These are phyloP conservation scores for Podochytrium sp. DNA, from an alignment of 192 early-diverging fungal species.

Conservation along the genomic window DNA sequence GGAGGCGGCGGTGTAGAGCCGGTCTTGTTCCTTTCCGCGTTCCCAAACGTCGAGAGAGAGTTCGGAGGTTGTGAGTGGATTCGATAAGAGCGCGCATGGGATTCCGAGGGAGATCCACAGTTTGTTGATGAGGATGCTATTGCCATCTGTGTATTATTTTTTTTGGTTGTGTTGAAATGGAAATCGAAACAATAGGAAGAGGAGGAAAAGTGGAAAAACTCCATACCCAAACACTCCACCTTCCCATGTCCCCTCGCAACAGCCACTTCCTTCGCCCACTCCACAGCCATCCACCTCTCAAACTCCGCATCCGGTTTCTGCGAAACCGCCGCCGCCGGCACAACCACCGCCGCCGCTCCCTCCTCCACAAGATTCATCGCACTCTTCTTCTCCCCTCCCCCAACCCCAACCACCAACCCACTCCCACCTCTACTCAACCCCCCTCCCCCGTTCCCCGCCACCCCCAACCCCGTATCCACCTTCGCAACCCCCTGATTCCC, in stretches of 20 bases:
- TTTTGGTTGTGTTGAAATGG: background rate
- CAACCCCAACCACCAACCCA: background rate
- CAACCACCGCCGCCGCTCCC: background rate
- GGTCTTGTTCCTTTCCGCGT: conserved; percentile 6
- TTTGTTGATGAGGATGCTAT: conserved; percentile 9
- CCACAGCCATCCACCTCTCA: conserved; percentile 3
- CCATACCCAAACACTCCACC: conserved; percentile 8
- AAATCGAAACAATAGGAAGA: too few relatives aligned
- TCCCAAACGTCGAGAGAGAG: conserved; percentile 1
- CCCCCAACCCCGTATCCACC: conserved; percentile 9
- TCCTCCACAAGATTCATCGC: too few relatives aligned
- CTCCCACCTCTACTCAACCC: background rate
- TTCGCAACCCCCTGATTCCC: background rate
- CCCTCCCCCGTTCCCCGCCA: background rate
- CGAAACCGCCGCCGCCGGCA: background rate
- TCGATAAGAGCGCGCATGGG: background rate
- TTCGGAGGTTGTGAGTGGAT: conserved; percentile 4
- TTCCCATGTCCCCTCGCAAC: conserved; percentile 1
- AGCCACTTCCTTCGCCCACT: conserved; percentile 31
- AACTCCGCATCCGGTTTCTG: conserved; percentile 2
- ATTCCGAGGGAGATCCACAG: conserved; percentile 25
- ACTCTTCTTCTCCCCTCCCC: background rate
- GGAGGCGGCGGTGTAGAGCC: background rate
- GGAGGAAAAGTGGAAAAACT: background rate
- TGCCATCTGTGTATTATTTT: conserved; percentile 5